Percentiles rank a stretch among this genome's conserved stretches.
phyloP scores from a whole-genome alignment of 2,329 filamentous ascomycete genomes.

The Xylaria sp. region DNA sequence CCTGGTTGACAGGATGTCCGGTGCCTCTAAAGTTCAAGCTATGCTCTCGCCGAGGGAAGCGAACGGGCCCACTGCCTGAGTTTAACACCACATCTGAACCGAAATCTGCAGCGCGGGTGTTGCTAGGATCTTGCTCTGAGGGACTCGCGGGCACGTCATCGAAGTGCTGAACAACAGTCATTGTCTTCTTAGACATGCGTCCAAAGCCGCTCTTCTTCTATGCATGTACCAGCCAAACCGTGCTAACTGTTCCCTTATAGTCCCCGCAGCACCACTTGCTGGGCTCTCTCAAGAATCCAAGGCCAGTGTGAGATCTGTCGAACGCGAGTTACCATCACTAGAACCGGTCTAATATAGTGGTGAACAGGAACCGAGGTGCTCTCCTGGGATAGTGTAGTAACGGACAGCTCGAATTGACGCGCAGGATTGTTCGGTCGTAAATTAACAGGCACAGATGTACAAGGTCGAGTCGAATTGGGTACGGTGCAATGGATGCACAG shows the following conservation, averaged over 20 bases:
- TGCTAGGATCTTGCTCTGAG: constrained; percentile 29
- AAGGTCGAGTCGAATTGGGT: constrained; percentile 7
- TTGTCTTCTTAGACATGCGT: constrained; percentile 29
- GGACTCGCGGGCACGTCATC: constrained; percentile 28
- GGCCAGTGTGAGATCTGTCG: neutral
- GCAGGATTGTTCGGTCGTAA: constrained; percentile 8
- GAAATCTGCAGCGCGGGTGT: constrained; percentile 38
- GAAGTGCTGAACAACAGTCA: constrained; percentile 28
- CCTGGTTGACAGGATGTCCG: constrained; percentile 42
- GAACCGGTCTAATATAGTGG: neutral
- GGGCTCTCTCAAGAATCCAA: constrained; percentile 3
- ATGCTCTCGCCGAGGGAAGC: constrained; percentile 45
- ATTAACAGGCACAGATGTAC: neutral
- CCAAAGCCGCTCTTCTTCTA: constrained; percentile 7
- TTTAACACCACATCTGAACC: constrained; percentile 38
- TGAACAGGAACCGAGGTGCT: neutral
- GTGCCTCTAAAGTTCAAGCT: constrained; percentile 46
- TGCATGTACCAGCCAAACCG: neutral
- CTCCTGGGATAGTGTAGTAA: neutral
- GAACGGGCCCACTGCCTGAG: constrained; percentile 40
- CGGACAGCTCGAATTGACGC: neutral
- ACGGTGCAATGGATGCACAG: neutral
- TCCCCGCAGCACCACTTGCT: neutral
- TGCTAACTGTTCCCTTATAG: neutral
- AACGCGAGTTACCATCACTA: neutral